These are phyloP conservation scores for Metschnikowia chrysomelidarum DNA, from an alignment of 805 yeast genomes.

Conservation along the genomic window DNA sequence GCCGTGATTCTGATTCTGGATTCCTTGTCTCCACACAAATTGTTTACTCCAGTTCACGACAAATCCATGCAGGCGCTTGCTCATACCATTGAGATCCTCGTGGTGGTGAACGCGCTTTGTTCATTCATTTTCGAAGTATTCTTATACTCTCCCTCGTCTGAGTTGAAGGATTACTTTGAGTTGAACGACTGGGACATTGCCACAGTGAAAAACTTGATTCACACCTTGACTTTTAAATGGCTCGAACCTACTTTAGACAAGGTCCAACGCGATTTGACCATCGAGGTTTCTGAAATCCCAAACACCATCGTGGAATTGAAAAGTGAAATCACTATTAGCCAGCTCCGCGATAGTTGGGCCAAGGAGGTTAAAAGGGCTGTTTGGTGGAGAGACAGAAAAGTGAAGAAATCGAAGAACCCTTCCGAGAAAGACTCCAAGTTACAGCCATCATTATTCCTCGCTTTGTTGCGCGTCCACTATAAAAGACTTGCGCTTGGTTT, in stretches of 20 bases:
- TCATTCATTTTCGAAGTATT: slow-evolving; percentile 20
- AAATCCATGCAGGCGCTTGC: slow-evolving; percentile 12
- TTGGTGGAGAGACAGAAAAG: slow-evolving; percentile 20
- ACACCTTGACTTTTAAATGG: slow-evolving; percentile 26
- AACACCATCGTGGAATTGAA: slow-evolving; percentile 15
- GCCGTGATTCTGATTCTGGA: slow-evolving; percentile 20
- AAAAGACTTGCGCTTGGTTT: slow-evolving; percentile 9
- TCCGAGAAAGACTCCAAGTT: slow-evolving; percentile 15
- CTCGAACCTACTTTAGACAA: slow-evolving; percentile 26
- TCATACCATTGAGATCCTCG: slow-evolving; percentile 15
- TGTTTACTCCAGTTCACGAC: slow-evolving; percentile 12
- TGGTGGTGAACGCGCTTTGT: slow-evolving; percentile 13
- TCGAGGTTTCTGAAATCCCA: slow-evolving; percentile 20
- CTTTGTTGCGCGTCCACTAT: slow-evolving; percentile 18
- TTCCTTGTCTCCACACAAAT: slow-evolving; percentile 20
- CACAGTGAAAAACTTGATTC: slow-evolving; percentile 23
- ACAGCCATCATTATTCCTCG: slow-evolving; percentile 23
- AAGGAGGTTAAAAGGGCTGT: slow-evolving; percentile 15
- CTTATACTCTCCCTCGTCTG: slow-evolving; percentile 23
- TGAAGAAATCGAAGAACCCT: slow-evolving; percentile 8
- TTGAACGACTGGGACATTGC: slow-evolving; percentile 26
- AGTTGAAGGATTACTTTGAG: slow-evolving; percentile 22
- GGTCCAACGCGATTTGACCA: slow-evolving; percentile 24
- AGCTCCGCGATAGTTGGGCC: slow-evolving; percentile 22
- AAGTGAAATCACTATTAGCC: slow-evolving; percentile 11